Percentiles rank a stretch among this genome's conserved stretches.
phyloP scores from a whole-genome alignment of 139 green algal genomes.

The Coelastrella sp. region DNA sequence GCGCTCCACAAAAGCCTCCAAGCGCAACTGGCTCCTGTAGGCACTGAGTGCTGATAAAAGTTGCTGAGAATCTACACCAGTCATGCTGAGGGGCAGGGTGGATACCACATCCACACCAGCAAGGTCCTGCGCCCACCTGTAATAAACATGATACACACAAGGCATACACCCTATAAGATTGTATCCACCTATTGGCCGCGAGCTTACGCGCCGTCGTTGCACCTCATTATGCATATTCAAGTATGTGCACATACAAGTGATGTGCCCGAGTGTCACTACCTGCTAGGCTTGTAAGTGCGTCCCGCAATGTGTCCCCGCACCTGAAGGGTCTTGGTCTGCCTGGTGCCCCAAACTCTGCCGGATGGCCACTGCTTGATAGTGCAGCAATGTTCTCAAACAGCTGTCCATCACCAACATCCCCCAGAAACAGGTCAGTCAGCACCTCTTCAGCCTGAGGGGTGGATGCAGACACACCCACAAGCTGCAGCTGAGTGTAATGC shows the following conservation, averaged over 20 bases:
- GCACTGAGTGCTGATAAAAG: conserved; percentile 21
- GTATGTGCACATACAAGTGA: no score
- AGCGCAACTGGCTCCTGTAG: conserved; percentile 12
- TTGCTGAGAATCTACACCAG: not conserved
- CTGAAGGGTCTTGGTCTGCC: conserved; percentile 16
- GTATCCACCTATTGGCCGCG: no score
- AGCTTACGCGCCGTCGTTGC: no score
- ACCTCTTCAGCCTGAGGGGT: conserved; percentile 20
- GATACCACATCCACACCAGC: conserved; percentile 40
- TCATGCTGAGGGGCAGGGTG: not conserved
- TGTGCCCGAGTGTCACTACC: no score
- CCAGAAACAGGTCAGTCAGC: conserved; percentile 41
- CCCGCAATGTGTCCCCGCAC: no score
- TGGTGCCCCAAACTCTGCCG: not conserved
- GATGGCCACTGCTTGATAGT: not conserved
- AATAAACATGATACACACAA: no score
- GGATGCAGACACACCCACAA: conserved; percentile 12
- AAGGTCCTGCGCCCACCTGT: conserved; percentile 46
- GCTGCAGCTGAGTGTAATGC: conserved; percentile 29
- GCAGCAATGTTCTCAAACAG: conserved; percentile 5
- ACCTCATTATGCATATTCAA: no score
- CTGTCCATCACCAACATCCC: conserved; percentile 15
- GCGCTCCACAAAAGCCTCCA: conserved; percentile 27
- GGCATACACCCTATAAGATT: no score
- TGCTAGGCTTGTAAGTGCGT: no score